These are phyloP conservation scores for Phialocephala subalpina DNA, from an alignment of 2,329 filamentous ascomycete species.

Conservation along the genomic window DNA sequence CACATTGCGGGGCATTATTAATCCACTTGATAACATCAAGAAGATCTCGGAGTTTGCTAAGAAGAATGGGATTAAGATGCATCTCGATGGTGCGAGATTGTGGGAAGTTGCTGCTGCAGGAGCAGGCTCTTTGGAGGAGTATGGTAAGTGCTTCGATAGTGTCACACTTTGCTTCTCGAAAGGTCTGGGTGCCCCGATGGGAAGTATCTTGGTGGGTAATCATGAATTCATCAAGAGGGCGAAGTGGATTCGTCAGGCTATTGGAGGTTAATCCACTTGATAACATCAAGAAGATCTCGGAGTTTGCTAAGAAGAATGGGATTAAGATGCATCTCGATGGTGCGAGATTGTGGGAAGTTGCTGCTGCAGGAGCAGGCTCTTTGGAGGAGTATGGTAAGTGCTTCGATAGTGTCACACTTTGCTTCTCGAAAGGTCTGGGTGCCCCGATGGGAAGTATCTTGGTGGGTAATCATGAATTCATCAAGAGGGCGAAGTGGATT, in stretches of 20 bases:
- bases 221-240: slow-evolving; percentile 66
- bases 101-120: slow-evolving; percentile 82
- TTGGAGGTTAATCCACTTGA: slow-evolving; percentile 83
- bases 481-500: slow-evolving; percentile 73
- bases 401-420: slow-evolving; percentile 79
- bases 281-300: slow-evolving; percentile 73
- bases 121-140: slow-evolving; percentile 71
- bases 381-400: slow-evolving; percentile 71
- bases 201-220: slow-evolving; percentile 72
- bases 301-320: slow-evolving; percentile 77
- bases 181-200: slow-evolving; percentile 81
- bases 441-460: slow-evolving; percentile 82
- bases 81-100: slow-evolving; percentile 82
- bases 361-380: slow-evolving; percentile 70
- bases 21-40: slow-evolving; percentile 75
- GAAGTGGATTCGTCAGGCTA: slow-evolving; percentile 77
- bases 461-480: slow-evolving; percentile 61
- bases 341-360: slow-evolving; percentile 84
- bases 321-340: slow-evolving; percentile 85
- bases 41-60: slow-evolving; percentile 75
- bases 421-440: slow-evolving; percentile 83
- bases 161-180: slow-evolving; percentile 83
- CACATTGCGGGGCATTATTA: slow-evolving; percentile 79
- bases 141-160: slow-evolving; percentile 73
- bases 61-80: slow-evolving; percentile 70